phyloP scores from a whole-genome alignment of 176 grass and related monocot species.

The Carex kokanica region DNA sequence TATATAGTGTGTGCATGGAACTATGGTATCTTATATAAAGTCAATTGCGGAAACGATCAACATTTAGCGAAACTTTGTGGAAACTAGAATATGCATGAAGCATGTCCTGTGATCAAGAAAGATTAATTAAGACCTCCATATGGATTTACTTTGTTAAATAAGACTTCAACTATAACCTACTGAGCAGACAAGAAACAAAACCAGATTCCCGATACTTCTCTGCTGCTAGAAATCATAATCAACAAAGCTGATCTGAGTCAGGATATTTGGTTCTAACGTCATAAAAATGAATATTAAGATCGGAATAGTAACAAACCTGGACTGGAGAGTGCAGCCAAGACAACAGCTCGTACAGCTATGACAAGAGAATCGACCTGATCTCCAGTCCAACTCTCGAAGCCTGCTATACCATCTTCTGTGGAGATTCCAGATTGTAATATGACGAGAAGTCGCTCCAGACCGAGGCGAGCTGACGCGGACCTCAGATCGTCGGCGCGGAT shows the following conservation, averaged over 20 bases:
- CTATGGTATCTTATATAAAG: background rate
- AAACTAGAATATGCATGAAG: background rate
- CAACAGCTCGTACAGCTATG: slow-evolving; percentile 18
- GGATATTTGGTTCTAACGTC: background rate
- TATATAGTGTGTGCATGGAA: background rate
- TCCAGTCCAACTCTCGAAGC: slow-evolving; percentile 37
- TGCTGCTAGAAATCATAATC: background rate
- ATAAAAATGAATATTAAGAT: background rate
- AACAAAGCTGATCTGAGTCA: background rate
- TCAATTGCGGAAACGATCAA: background rate
- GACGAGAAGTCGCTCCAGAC: slow-evolving; percentile 30
- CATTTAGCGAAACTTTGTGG: background rate
- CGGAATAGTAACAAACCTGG: slow-evolving; percentile 30
- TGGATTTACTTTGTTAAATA: background rate
- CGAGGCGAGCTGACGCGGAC: slow-evolving; percentile 28
- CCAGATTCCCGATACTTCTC: background rate
- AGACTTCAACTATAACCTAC: background rate
- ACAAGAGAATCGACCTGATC: slow-evolving; percentile 41
- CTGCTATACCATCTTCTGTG: background rate
- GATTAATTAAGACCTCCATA: background rate
- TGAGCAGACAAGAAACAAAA: background rate
- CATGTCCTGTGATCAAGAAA: background rate
- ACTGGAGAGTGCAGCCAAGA: slow-evolving; percentile 12
- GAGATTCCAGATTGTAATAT: slow-evolving; percentile 24
- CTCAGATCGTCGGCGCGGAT: slow-evolving; percentile 31